These are phyloP conservation scores for Polysphondylium violaceum DNA, from an alignment of 78 protist genomes.

Conservation along the genomic window DNA sequence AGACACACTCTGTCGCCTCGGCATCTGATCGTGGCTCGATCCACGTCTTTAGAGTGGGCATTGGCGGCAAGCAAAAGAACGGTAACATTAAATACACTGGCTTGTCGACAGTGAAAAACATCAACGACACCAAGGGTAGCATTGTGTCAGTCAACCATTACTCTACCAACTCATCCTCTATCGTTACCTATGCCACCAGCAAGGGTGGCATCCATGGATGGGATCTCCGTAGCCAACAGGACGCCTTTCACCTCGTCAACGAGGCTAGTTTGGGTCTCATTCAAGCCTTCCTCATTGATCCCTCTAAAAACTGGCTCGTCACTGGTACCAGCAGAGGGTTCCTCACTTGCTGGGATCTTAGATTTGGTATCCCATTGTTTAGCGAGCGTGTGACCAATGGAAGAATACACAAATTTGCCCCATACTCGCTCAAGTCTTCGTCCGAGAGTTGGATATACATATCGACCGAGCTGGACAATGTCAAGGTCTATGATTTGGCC, in stretches of 20 bases:
- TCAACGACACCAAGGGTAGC: conserved; percentile 44
- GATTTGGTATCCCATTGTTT: conserved; percentile 80
- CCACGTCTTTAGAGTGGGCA: conserved; percentile 74
- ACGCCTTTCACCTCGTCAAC: conserved; percentile 61
- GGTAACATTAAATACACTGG: conserved; percentile 65
- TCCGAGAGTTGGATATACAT: conserved; percentile 54
- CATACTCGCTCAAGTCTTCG: conserved; percentile 33
- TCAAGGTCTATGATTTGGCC: conserved; percentile 46
- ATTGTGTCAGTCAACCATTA: conserved; percentile 63
- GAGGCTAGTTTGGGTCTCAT: conserved; percentile 64
- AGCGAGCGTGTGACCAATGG: conserved; percentile 74
- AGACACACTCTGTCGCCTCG: conserved; percentile 70
- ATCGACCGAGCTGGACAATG: conserved; percentile 64
- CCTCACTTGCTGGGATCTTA: conserved; percentile 78
- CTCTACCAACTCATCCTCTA: conserved; percentile 51
- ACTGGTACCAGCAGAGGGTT: conserved; percentile 80
- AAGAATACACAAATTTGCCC: conserved; percentile 53
- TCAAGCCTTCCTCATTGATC: conserved; percentile 69
- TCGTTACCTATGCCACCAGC: conserved; percentile 79
- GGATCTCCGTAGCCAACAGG: conserved; percentile 78
- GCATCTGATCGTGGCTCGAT: conserved; percentile 80
- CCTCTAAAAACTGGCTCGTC: conserved; percentile 57
- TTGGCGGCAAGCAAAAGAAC: conserved; percentile 64
- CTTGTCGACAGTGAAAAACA: conserved; percentile 57
- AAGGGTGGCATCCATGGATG: conserved; percentile 83